Percentiles rank a stretch among this genome's conserved stretches.
phyloP scores from a whole-genome alignment of 1,284 basidiomycete genomes.

The Flammula alnicola region DNA sequence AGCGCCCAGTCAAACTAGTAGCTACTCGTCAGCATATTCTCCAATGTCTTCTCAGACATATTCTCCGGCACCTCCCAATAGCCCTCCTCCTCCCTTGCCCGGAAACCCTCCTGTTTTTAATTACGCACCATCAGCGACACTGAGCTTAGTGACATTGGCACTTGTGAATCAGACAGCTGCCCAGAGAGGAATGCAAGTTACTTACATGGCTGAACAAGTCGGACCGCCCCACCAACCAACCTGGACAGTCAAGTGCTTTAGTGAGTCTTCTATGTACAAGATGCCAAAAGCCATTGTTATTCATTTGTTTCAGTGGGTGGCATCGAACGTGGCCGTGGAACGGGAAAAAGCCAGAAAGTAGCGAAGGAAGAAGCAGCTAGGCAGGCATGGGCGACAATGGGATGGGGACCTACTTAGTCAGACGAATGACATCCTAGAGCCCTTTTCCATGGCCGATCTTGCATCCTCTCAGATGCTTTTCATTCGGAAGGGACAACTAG shows the following conservation, averaged over 20 bases:
- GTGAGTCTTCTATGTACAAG: constrained; percentile 36
- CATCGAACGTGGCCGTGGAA: constrained; percentile 45
- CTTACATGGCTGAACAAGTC: constrained; percentile 46
- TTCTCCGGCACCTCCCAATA: not conserved
- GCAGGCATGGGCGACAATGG: constrained; percentile 49
- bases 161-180: constrained; percentile 57
- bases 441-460: constrained; percentile 26
- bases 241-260: constrained; percentile 55
- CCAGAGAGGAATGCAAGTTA: constrained; percentile 43
- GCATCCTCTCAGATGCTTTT: constrained; percentile 18
- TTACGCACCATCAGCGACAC: constrained; percentile 24
- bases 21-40: not conserved
- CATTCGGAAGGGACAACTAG: constrained; percentile 14
- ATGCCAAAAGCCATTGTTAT: constrained; percentile 1
- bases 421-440: constrained; percentile 15
- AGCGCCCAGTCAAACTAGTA: too few species aligned
- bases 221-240: constrained; percentile 57
- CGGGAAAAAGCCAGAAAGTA: constrained; percentile 53
- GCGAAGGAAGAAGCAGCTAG: constrained; percentile 63
- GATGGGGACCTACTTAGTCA: constrained; percentile 46
- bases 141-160: constrained; percentile 44
- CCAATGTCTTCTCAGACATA: too few species aligned
- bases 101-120: constrained; percentile 15
- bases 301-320: constrained; percentile 44
- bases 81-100: constrained; percentile 8